phyloP scores from a whole-genome alignment of 1,284 basidiomycete genomes.

The Fomitopsis schrenkii region DNA sequence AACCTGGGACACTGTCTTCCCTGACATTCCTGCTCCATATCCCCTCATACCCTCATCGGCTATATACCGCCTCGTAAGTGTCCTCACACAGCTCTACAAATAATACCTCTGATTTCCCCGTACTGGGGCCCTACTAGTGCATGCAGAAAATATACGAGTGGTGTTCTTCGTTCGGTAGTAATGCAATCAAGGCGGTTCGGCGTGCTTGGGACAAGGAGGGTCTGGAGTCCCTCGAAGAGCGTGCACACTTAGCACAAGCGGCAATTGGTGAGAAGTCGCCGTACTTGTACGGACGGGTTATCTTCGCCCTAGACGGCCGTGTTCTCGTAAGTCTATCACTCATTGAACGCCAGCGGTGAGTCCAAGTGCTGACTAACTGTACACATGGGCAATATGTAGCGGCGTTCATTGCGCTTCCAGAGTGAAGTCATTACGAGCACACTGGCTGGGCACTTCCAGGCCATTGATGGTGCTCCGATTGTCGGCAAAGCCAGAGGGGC shows the following conservation, averaged over 20 bases:
- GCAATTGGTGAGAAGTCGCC: not conserved
- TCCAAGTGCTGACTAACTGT: no score
- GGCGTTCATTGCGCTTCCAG: no score
- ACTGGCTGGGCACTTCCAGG: no score
- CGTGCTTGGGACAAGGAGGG: not conserved
- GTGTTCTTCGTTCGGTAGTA: not conserved
- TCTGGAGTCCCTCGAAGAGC: not conserved
- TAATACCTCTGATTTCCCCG: not conserved
- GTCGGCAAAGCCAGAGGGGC: no score
- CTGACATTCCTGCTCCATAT: no score
- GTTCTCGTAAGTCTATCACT: no score
- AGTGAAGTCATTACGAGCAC: no score
- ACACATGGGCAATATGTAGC: no score
- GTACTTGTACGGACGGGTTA: not conserved
- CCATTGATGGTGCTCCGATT: no score
- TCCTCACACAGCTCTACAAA: not conserved
- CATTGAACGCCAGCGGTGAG: no score
- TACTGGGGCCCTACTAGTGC: not conserved
- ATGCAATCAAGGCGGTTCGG: not conserved
- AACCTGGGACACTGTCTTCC: not conserved
- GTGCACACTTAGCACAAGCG: not conserved
- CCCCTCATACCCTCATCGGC: no score
- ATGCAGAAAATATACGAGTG: not conserved
- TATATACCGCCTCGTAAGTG: no score
- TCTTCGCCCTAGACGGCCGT: not conserved